Base-by-base conservation (phyloP, 257 asterid species). In the Nicotiana knightiana region DNA sequence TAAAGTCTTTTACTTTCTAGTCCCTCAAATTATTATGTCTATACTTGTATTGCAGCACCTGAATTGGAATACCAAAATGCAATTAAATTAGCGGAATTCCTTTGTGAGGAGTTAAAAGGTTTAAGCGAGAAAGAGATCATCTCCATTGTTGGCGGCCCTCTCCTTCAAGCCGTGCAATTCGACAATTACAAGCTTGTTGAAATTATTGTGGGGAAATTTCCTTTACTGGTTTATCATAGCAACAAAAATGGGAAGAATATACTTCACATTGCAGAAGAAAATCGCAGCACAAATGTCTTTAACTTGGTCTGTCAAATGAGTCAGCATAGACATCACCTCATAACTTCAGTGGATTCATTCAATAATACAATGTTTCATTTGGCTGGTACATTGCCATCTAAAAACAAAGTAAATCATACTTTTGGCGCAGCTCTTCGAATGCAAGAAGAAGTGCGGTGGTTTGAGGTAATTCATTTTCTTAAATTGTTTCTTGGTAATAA, bases 381-480 rank as follows among this genome's bases (percentile, higher is more conserved):
- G 67, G 73, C 62, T 46, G 90, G 87, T 46, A 81, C 78, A 55
- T 62, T 85, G 26, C 82, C 86, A 16, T 88, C 88, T 39, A 55
- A 83, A 64, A 58, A 70, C 30, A 86, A 68, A 46, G 89, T 85
- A 39, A 81, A 84, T 83, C 84, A 67, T 24, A 83, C 83, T 8
- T 82, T 89, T 37, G 89, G 93, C 65, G 90, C 90, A 9, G 89
- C 89, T 63, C 83, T 90, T 3, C 88, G 87, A 33, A 82, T 90
- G 91, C 90, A 90, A 62, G 88, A 87, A 16, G 90, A 87, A 68
- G 48, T 88, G 67, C 85, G 83, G 61, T 88, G 90, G 92, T 88
- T 66, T 77, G 54, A 88, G 91, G 93, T 89, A 70, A 70, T 39
- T n/a, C 55, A 43, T 39, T 21, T 67, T 37, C 17, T 18, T 4